Conservation (phyloP, 2,329 filamentous ascomycete species). For the Shiraia sp. region DNA sequence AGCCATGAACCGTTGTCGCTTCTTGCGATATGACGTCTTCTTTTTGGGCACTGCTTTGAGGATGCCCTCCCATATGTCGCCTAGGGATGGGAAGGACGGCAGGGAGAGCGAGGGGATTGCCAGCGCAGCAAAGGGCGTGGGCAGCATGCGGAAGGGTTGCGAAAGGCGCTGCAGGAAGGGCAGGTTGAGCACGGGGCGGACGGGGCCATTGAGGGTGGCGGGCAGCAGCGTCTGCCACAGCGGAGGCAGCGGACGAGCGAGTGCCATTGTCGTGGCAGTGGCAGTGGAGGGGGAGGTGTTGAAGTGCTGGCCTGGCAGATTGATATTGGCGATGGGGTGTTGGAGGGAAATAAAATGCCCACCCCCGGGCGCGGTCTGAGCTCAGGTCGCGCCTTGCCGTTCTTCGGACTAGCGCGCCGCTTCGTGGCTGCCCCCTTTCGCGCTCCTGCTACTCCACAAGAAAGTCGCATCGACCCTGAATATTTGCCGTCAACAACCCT, state of each 20-base stretch:
- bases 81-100: conserved; percentile 52
- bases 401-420: conserved; percentile 36
- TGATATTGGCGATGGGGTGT: conserved; percentile 26
- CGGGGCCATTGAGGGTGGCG: conserved; percentile 46
- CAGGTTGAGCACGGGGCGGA: conserved; percentile 44
- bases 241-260: conserved; percentile 48
- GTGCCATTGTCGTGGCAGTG: conserved; percentile 31
- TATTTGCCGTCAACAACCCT: conserved; percentile 30
- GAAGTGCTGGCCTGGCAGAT: conserved; percentile 4
- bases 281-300: conserved; percentile 4
- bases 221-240: conserved; percentile 60
- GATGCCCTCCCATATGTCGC: conserved; percentile 91
- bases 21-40: conserved; percentile 97
- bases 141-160: conserved; percentile 59
- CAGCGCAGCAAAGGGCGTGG: conserved; percentile 60
- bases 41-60: conserved; percentile 95
- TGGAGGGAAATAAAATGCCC: conserved; percentile 35
- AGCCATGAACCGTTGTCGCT: conserved; percentile 88
- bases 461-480: conserved; percentile 42
- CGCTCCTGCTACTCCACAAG: conserved; percentile 41
- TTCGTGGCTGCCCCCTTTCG: conserved; percentile 47
- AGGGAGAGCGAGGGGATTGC: conserved; percentile 56
- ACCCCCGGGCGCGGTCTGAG: conserved; percentile 19
- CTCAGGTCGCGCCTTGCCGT: conserved; percentile 31
- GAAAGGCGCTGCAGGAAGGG: conserved; percentile 51